These are phyloP conservation scores for Cercospora sp. DNA, from an alignment of 2,329 filamentous ascomycete species.

Conservation along the genomic window DNA sequence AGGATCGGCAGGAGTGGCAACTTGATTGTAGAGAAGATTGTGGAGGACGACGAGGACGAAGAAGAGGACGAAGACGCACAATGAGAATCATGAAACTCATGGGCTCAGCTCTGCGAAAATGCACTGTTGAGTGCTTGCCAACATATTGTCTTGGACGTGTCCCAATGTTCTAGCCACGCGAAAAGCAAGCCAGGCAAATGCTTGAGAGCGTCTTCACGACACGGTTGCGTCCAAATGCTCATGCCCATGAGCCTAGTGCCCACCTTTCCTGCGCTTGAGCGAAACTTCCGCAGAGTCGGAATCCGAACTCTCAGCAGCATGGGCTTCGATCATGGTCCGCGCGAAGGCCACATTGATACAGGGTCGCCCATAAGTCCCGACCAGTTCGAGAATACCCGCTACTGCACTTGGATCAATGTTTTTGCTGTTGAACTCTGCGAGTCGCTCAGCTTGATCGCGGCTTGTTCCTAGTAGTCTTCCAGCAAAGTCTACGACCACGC, in stretches of 20 bases:
- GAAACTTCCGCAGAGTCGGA: background rate
- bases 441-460: background rate
- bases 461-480: background rate
- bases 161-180: background rate
- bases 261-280: background rate
- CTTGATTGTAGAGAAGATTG: slow-evolving; percentile 76
- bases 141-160: background rate
- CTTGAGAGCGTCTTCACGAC: background rate
- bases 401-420: background rate
- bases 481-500: background rate
- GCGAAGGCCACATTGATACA: slow-evolving; percentile 2
- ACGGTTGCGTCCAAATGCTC: background rate
- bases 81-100: background rate
- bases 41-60: slow-evolving; percentile 56
- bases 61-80: slow-evolving; percentile 36
- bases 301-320: background rate
- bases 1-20: slow-evolving; percentile 81
- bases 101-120: background rate
- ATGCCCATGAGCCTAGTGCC: background rate
- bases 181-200: background rate
- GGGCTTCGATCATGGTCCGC: background rate
- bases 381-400: background rate
- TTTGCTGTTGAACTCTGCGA: background rate
- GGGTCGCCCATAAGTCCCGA: background rate
- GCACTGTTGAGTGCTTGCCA: background rate